phyloP scores from a whole-genome alignment of 495 filamentous ascomycete genomes.

The Talaromyces borbonicus region DNA sequence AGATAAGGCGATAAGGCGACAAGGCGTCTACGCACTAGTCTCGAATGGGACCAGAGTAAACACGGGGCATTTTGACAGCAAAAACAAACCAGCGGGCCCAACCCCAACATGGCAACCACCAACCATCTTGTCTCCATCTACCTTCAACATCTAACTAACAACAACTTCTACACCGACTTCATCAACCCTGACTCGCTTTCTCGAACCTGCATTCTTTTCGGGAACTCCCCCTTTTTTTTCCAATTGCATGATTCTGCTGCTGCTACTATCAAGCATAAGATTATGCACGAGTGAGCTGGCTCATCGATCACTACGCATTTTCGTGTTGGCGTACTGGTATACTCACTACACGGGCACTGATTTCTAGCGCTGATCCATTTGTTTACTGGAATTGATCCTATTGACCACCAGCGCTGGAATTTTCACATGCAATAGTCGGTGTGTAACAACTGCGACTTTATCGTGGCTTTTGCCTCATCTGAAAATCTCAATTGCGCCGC shows the following conservation, averaged over 20 bases:
- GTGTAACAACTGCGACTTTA: too few species aligned
- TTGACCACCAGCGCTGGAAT: not conserved
- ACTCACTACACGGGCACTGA: too few species aligned
- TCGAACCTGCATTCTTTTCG: too few species aligned
- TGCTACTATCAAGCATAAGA: not conserved
- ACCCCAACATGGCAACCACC: constrained; percentile 4
- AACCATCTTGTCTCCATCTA: not conserved
- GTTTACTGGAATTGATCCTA: too few species aligned
- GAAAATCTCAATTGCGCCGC: too few species aligned
- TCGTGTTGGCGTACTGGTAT: not conserved
- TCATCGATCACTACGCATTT: not conserved
- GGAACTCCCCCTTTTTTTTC: too few species aligned
- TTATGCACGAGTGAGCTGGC: not conserved
- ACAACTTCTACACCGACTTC: constrained; percentile 3
- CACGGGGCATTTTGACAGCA: constrained; percentile 7
- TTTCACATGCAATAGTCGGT: too few species aligned
- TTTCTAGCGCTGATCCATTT: too few species aligned
- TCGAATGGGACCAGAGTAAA: constrained; percentile 6
- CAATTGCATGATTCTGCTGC: too few species aligned
- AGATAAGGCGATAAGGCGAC: too few species aligned
- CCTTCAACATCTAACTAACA: not conserved
- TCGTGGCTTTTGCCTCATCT: too few species aligned
- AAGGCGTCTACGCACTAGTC: not conserved
- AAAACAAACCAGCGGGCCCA: not conserved
- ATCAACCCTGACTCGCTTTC: not conserved